These are phyloP conservation scores for Cyclotella cryptica DNA, from an alignment of 108 stramenopile species.

Conservation along the genomic window DNA sequence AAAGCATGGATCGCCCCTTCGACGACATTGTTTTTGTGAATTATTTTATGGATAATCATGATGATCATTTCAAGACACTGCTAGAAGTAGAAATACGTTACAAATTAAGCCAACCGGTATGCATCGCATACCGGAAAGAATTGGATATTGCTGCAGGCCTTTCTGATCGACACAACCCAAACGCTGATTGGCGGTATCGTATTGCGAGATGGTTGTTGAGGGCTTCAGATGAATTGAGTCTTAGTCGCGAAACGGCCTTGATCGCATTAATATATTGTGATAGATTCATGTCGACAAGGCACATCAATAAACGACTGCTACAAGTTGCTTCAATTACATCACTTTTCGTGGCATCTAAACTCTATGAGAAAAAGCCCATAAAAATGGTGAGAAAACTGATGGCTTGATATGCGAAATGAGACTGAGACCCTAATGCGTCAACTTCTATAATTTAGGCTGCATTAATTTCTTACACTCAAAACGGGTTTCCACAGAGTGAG, in stretches of 20 bases:
- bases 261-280: conserved; percentile 41
- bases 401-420: background rate
- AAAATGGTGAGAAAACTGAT: conserved; percentile 22
- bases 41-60: conserved; percentile 9
- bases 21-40: conserved; percentile 21
- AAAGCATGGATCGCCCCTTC: background rate
- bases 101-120: background rate
- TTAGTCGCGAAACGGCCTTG: conserved; percentile 35
- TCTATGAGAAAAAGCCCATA: conserved; percentile 36
- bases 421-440: background rate
- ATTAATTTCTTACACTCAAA: conserved; percentile 26
- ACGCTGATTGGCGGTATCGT: conserved; percentile 42
- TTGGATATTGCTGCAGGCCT: conserved; percentile 24
- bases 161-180: background rate
- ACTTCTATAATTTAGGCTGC: conserved; percentile 6
- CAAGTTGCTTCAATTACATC: conserved; percentile 35
- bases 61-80: conserved; percentile 1
- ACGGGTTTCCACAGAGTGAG: conserved; percentile 16
- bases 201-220: conserved; percentile 44
- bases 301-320: conserved; percentile 7
- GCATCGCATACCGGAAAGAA: conserved; percentile 9
- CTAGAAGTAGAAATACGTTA: conserved; percentile 31
- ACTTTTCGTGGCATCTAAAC: conserved; percentile 36
- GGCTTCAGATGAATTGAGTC: conserved; percentile 34
- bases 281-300: conserved; percentile 7